Conservation (phyloP, 116 monocot genomes). For the Dioscorea cayenensis region DNA sequence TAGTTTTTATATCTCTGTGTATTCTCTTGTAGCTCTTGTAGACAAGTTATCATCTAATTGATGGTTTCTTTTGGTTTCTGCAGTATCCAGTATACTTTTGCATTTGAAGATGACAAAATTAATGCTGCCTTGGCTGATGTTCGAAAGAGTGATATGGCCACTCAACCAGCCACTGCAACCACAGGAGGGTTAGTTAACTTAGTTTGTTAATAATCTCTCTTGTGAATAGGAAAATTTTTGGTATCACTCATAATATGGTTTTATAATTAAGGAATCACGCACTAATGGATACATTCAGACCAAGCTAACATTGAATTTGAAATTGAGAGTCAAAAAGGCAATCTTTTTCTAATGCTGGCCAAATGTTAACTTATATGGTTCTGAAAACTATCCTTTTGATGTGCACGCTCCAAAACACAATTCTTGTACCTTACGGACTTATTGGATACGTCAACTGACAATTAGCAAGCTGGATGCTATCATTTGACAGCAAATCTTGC, state of each 20-base stretch:
- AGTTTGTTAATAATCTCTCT: constrained; percentile 10
- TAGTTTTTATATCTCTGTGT: no score
- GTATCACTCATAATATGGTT: neutral
- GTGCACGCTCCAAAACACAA: no score
- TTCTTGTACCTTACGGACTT: no score
- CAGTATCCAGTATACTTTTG: constrained; percentile 99
- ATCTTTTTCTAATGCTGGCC: no score
- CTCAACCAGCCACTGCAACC: constrained; percentile 83
- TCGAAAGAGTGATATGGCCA: constrained; percentile 32
- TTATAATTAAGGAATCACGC: neutral
- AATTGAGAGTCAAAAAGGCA: neutral
- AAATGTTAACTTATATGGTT: no score
- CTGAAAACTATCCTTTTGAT: no score
- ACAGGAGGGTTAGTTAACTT: constrained; percentile 69
- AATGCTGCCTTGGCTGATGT: constrained; percentile 70
- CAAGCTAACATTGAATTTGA: neutral
- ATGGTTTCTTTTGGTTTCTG: constrained; percentile 12
- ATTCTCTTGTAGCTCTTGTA: neutral
- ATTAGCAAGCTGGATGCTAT: no score
- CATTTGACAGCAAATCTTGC: no score
- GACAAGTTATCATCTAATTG: neutral
- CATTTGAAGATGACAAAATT: constrained; percentile 74
- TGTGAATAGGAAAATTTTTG: neutral
- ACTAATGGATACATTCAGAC: neutral
- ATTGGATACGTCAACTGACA: no score